Conservation (phyloP, 2,329 filamentous ascomycete genomes). For the Nannizzia gypsea region DNA sequence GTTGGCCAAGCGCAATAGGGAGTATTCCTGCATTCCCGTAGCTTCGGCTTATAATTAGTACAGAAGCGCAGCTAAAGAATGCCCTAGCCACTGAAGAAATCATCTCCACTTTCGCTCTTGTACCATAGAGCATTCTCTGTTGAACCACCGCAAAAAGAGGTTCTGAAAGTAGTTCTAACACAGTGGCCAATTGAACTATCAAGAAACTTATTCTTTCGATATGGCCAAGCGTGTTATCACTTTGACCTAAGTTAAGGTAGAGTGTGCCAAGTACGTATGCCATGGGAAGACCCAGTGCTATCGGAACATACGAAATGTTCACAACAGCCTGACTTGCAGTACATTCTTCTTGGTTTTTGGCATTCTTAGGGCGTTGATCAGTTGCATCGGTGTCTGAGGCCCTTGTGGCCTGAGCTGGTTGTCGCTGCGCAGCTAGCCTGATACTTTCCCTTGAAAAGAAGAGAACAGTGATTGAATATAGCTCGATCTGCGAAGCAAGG, state of each 20-base stretch:
- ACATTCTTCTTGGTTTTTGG: constrained; percentile 17
- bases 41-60: constrained; percentile 48
- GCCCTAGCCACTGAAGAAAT: constrained; percentile 68
- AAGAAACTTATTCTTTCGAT: constrained; percentile 49
- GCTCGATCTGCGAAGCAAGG: constrained; percentile 76
- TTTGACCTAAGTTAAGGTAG: constrained; percentile 49
- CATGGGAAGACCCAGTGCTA: constrained; percentile 55
- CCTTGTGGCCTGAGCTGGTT: constrained; percentile 31
- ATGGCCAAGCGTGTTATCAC: constrained; percentile 44
- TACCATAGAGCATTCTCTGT: constrained; percentile 64
- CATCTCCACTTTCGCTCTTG: constrained; percentile 74
- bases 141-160: constrained; percentile 84
- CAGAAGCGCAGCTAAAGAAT: constrained; percentile 57
- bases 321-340: constrained; percentile 56
- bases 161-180: constrained; percentile 71
- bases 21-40: constrained; percentile 57
- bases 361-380: constrained; percentile 4
- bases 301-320: constrained; percentile 74
- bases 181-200: constrained; percentile 46
- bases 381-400: background rate
- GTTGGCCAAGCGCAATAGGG: constrained; percentile 79
- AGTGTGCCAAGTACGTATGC: constrained; percentile 52
- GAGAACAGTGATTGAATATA: constrained; percentile 84
- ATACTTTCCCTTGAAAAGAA: constrained; percentile 90
- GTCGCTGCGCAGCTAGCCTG: constrained; percentile 79